Evolutionary conservation across 2,329 filamentous ascomycete species (phyloP).

Genomic region (Colletotrichum euphorbiae): DNA sequence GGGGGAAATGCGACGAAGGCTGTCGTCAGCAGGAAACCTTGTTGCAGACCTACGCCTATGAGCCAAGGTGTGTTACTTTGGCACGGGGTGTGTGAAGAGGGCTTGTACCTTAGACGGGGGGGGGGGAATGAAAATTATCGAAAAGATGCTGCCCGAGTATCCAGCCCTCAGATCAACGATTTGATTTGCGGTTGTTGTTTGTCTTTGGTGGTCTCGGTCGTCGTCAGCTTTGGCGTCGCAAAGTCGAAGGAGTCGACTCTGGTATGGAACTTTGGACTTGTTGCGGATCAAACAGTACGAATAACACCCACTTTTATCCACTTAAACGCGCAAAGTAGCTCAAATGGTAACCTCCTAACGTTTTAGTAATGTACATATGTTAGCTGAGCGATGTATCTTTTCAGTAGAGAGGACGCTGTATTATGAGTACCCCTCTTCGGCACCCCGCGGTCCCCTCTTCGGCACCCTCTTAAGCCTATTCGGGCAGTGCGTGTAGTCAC

Average conservation of each 20-base stretch:
- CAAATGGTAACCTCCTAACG: too few relatives aligned
- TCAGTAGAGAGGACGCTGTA: too few relatives aligned
- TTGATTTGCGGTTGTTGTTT: not conserved
- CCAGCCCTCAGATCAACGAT: not conserved
- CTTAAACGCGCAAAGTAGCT: too few relatives aligned
- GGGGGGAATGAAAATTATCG: too few relatives aligned
- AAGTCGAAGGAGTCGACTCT: constrained; percentile 15
- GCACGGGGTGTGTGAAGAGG: not conserved
- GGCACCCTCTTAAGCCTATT: too few relatives aligned
- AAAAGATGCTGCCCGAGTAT: too few relatives aligned
- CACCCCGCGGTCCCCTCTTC: too few relatives aligned
- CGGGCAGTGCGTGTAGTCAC: too few relatives aligned
- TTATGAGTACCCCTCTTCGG: too few relatives aligned
- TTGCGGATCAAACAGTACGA: constrained; percentile 41
- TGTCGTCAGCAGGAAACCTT: constrained; percentile 16
- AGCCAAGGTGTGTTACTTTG: constrained; percentile 16
- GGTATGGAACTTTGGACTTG: constrained; percentile 41
- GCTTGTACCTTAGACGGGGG: too few relatives aligned
- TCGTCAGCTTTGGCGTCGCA: constrained; percentile 21
- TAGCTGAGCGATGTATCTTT: too few relatives aligned
- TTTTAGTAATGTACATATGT: too few relatives aligned
- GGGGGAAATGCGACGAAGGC: constrained; percentile 4
- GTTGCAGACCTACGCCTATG: not conserved
- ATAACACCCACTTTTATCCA: constrained; percentile 19
- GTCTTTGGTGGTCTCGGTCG: constrained; percentile 6